Percentiles rank a stretch among this genome's conserved stretches.
Evolutionary conservation across 768 basidiomycete genomes (phyloP).

Genomic region (Serendipita sp.): DNA sequence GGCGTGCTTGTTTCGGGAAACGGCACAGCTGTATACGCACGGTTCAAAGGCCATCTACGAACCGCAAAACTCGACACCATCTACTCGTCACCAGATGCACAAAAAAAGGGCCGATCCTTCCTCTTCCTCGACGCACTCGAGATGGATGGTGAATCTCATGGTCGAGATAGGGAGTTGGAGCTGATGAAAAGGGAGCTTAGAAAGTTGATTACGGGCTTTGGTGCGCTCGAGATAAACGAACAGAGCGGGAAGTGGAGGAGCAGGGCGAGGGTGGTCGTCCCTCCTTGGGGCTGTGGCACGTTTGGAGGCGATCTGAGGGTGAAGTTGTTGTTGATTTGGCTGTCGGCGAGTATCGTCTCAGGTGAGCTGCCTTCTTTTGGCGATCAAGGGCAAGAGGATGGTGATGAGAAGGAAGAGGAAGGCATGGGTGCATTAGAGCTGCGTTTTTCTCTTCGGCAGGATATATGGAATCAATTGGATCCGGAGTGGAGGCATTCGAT

Average conservation of each 20-base stretch:
- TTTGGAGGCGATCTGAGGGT: neutral
- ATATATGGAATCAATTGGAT: no score
- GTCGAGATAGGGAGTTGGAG: neutral
- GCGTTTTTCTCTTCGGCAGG: no score
- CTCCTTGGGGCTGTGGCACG: neutral
- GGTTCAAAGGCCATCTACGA: neutral
- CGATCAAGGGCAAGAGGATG: no score
- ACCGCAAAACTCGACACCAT: neutral
- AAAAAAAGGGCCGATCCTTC: neutral
- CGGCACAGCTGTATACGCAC: neutral
- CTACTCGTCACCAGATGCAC: neutral
- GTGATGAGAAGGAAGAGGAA: no score
- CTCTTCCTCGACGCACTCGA: constrained; percentile 2
- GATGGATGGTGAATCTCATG: neutral
- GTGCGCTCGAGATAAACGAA: neutral
- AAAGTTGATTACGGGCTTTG: neutral
- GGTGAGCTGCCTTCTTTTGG: no score
- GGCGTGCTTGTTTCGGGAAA: neutral
- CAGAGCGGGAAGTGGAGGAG: neutral
- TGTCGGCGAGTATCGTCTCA: neutral
- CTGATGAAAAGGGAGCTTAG: neutral
- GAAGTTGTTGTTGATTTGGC: neutral
- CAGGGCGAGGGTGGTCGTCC: neutral
- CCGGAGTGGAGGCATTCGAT: no score
- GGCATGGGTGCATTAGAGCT: no score